phyloP scores from a whole-genome alignment of 2,329 filamentous ascomycete species.

The Cladobotryum protrusum region DNA sequence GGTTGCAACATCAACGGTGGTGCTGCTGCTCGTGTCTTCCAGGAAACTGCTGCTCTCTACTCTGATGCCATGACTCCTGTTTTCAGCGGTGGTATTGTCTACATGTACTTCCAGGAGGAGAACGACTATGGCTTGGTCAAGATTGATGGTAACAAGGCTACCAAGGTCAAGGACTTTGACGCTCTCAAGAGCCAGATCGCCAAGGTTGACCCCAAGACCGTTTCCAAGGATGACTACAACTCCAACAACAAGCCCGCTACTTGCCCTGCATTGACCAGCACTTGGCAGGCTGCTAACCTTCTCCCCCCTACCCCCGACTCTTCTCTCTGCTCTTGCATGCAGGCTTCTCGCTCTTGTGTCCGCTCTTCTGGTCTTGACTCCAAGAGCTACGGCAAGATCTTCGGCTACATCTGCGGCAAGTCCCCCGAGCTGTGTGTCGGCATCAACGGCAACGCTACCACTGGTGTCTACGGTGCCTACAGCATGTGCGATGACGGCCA shows the following conservation, averaged over 20 bases:
- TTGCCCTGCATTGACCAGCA: conserved; percentile 61
- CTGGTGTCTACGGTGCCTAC: conserved; percentile 68
- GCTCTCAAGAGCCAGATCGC: conserved; percentile 65
- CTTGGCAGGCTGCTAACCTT: conserved; percentile 58
- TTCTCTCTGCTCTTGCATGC: conserved; percentile 81
- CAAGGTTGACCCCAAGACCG: conserved; percentile 58
- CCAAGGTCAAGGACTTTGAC: conserved; percentile 67
- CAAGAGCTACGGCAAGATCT: conserved; percentile 60
- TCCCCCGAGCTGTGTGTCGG: conserved; percentile 54
- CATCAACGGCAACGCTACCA: conserved; percentile 60
- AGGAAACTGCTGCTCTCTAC: conserved; percentile 79
- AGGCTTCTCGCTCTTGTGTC: conserved; percentile 63
- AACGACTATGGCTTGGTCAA: conserved; percentile 84
- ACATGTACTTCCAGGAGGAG: conserved; percentile 92
- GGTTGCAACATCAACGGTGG: conserved; percentile 72
- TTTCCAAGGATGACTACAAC: conserved; percentile 61
- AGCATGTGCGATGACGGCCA: conserved; percentile 66
- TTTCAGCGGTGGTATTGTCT: conserved; percentile 95
- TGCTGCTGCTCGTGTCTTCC: conserved; percentile 66
- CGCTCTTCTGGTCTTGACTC: conserved; percentile 52
- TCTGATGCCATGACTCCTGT: conserved; percentile 73
- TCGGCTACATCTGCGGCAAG: conserved; percentile 64
- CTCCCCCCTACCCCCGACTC: conserved; percentile 81
- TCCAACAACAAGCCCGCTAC: conserved; percentile 63
- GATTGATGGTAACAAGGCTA: conserved; percentile 51